A percentile compares a stretch with the other conserved stretches of the same genome.
Evolutionary conservation across 1,139 yeast species (phyloP).

Genomic region (Hansenula anomala): DNA sequence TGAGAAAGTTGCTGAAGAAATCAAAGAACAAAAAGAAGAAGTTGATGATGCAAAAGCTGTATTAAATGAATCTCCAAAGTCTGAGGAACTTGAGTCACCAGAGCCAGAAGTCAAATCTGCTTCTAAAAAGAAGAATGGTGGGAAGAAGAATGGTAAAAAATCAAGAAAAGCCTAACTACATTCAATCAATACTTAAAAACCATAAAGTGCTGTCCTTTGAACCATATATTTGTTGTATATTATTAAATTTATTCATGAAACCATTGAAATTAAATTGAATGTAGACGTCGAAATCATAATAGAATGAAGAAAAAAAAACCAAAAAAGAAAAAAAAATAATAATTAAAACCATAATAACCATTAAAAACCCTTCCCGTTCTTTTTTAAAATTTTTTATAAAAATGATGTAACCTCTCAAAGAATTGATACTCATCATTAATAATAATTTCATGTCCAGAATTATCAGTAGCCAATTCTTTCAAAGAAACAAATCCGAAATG

Average conservation of each 20-base stretch:
- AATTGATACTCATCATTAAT: slow-evolving; percentile 27
- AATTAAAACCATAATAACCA: no score
- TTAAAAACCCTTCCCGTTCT: no score
- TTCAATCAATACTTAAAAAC: no score
- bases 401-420: slow-evolving; percentile 27
- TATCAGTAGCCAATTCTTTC: slow-evolving; percentile 21
- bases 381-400: slow-evolving; percentile 27
- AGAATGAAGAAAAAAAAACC: not conserved
- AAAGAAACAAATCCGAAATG: slow-evolving; percentile 47
- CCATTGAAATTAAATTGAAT: not conserved
- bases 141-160: not conserved
- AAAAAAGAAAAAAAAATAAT: not conserved
- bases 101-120: no score
- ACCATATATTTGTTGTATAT: not conserved
- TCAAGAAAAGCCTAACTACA: not conserved
- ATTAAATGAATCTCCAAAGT: not conserved
- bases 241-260: not conserved
- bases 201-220: not conserved
- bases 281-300: no score
- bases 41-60: not conserved
- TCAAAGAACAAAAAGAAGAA: no score
- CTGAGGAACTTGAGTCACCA: no score
- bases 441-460: slow-evolving; percentile 7
- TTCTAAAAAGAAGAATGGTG: no score
- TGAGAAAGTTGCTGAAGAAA: not conserved